phyloP scores from a whole-genome alignment of 2,329 filamentous ascomycete species.

The Xylariaceae sp. region DNA sequence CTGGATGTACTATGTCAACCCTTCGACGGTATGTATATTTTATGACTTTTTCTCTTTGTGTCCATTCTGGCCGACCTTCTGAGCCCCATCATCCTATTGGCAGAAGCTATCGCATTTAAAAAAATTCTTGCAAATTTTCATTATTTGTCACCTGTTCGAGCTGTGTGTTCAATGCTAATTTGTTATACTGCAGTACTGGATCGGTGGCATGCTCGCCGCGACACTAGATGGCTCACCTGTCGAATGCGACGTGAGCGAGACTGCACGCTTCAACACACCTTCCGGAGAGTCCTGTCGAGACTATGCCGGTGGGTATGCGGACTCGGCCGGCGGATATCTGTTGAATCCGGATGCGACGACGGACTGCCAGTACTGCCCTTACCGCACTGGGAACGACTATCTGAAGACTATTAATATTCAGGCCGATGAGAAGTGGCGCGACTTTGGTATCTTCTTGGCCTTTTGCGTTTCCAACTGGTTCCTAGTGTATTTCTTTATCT shows the following conservation, averaged over 20 bases:
- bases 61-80: too few species aligned
- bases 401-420: slow-evolving; percentile 50
- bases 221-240: slow-evolving; percentile 51
- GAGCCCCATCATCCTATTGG: too few species aligned
- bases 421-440: slow-evolving; percentile 60
- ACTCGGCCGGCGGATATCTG: slow-evolving; percentile 54
- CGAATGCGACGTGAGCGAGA: slow-evolving; percentile 38
- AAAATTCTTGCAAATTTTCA: too few species aligned
- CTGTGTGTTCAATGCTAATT: too few species aligned
- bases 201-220: slow-evolving; percentile 64
- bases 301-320: slow-evolving; percentile 60
- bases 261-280: slow-evolving; percentile 53
- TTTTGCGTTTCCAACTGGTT: slow-evolving; percentile 69
- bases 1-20: slow-evolving; percentile 68
- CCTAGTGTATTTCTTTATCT: slow-evolving; percentile 74
- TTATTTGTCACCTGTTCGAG: too few species aligned
- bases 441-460: slow-evolving; percentile 67
- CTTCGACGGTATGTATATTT: too few species aligned
- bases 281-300: slow-evolving; percentile 57
- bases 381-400: slow-evolving; percentile 54
- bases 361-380: slow-evolving; percentile 69
- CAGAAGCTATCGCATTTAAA: too few species aligned
- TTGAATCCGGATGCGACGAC: slow-evolving; percentile 53
- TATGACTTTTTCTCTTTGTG: too few species aligned
- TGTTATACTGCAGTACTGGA: too few species aligned